Evolutionary conservation across 73 alveolate species (phyloP), one percentile per base, ranked within the genome.

Genomic region (Paramecium caudatum): DNA sequence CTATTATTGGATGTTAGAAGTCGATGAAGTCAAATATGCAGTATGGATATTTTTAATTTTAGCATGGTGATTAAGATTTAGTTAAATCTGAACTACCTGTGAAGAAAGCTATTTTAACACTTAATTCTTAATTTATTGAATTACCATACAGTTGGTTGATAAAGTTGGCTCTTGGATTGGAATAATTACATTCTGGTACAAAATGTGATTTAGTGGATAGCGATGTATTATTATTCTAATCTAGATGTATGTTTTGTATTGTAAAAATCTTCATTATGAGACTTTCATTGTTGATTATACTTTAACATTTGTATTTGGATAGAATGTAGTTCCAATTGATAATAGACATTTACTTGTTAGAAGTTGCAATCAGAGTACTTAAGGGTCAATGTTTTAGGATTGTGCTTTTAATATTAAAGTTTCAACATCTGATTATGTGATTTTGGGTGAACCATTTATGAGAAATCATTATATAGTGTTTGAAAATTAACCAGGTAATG

Each of bases 361-460:
- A 74, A 15, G 43, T 17, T 74, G 88, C 45, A 37, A 39, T 17
- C 12, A 30, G 15, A 32, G 55, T 13, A 33, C 27, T 55, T 37
- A 55, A 55, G 80, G 30, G 23, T 27, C 23, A 9, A 2, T 13
- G 3, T 5, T 55, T 32, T 30, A n/a, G 13, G 47, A 74, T 74
- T 74, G 88, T n/a, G 23, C 19, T 5, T 74, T 41, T 13, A 74
- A 45, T 27, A 9, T 74, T 12, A 74, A 74, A 10, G 8, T 39
- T 27, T 39, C 69, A 3, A 19, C 30, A 74, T 74, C 88, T 5
- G 45, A 45, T 16, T 74, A 74, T 74, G 65, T 74, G 21, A 74
- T 74, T 16, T 43, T 74, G 10, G 88, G 88, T 15, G 88, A 74
- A 41, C 88, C 88, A 16, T 74, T 74, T 21, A 74, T 74, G 88